Base-by-base conservation (phyloP, 768 basidiomycete species). In the Stropharia rugosoannulata region DNA sequence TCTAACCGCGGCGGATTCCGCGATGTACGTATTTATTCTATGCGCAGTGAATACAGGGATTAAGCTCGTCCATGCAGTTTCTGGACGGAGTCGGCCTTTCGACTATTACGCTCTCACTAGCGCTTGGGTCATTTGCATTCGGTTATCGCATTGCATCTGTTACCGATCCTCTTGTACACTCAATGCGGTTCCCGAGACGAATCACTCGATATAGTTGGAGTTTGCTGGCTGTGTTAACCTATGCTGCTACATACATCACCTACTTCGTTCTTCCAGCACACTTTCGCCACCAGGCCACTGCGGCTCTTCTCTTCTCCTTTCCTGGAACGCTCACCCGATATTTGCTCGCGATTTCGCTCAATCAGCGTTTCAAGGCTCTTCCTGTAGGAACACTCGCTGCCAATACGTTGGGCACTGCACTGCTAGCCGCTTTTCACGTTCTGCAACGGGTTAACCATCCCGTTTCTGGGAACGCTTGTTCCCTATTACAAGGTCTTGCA, bases 321-420 rank as follows among this genome's bases (percentile, higher is more conserved):
- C 93, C 95, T 13, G 97, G 96, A 19, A 83, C 93, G 4, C 77
- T 97, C 54, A 82, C 88, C 8, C 88, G 97, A 56, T 98, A 93
- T 68, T 57, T 85, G 13, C 78, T 98, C 25, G 86, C 93, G 32
- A 73, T 84, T 51, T 63, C 70, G 46, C 79, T 98, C 58, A 99
- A 98, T 69, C 72, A 79, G 13, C 75, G 80, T 54, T 61, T 81
- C 54, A 77, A 80, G 49, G 67, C 78, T 10, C 78, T 96, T 56
- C 90, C 94, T 0, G 65, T 90, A 42, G 93, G 95, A 16, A 94
- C 95, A 2, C 83, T 94, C 59, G 64, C 76, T 10, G 89, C 89
- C 44, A 93, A 95, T 70, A 71, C 79, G 11, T 52, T 87, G 35
- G 94, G 93, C 3, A 93, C 92, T n/a, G 86, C 85, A n/a, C 70